Conservation (phyloP, 768 basidiomycete genomes). For the Solioccasus polychromus region DNA sequence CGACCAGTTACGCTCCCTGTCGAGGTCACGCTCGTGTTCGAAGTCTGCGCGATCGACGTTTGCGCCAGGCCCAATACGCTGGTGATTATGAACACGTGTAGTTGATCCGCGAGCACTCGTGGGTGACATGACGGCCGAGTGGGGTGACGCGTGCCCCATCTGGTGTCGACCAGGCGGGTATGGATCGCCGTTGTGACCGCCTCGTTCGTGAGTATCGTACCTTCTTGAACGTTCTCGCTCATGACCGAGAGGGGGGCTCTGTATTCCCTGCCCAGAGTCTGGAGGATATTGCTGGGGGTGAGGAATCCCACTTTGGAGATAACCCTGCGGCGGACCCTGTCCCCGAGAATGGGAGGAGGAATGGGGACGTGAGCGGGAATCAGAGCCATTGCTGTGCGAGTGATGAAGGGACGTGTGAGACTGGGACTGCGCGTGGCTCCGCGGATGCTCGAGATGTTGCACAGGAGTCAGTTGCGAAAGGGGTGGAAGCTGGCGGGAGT, state of each 20-base stretch:
- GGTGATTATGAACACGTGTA: constrained; percentile 57
- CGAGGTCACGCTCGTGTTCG: constrained; percentile 42
- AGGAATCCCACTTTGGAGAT: constrained; percentile 37
- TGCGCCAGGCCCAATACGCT: constrained; percentile 62
- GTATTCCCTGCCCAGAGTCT: constrained; percentile 47
- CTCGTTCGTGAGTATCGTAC: constrained; percentile 44
- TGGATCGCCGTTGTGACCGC: constrained; percentile 33
- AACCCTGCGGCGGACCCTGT: constrained; percentile 32
- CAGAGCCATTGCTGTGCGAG: constrained; percentile 38
- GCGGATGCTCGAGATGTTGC: constrained; percentile 36
- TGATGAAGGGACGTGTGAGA: constrained; percentile 41
- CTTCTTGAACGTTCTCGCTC: constrained; percentile 46
- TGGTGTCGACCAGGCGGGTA: constrained; percentile 32
- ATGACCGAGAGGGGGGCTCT: constrained; percentile 47
- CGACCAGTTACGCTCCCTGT: constrained; percentile 40
- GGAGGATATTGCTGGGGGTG: constrained; percentile 45
- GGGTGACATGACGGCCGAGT: constrained; percentile 35
- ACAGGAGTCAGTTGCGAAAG: constrained; percentile 46
- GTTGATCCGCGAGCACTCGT: constrained; percentile 34
- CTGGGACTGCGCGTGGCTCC: constrained; percentile 35
- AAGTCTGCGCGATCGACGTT: constrained; percentile 44
- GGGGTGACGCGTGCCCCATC: constrained; percentile 32
- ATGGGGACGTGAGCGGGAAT: constrained; percentile 47
- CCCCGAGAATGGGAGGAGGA: constrained; percentile 52
- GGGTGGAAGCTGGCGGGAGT: constrained; percentile 48